Conservation (phyloP, 164 flowering plant genomes). For the Chloranthus sessilifolius region DNA sequence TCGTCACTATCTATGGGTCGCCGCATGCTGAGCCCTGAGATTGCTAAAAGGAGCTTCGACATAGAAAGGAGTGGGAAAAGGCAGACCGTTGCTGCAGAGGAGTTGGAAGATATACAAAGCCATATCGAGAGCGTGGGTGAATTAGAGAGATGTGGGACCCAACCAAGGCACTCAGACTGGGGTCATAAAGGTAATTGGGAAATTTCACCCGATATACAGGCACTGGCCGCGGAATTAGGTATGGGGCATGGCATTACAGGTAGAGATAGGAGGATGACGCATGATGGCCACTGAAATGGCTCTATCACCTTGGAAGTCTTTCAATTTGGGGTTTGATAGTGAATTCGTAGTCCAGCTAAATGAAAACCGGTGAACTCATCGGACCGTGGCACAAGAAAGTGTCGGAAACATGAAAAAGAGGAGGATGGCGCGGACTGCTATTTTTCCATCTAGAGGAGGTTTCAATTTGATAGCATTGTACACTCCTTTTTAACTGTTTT, state of each 20-base stretch:
- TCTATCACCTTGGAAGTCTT: background rate
- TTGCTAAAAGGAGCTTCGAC: constrained; percentile 44
- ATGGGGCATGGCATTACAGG: constrained; percentile 15
- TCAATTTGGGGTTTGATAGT: background rate
- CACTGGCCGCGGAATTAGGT: constrained; percentile 27
- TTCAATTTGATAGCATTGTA: too few relatives aligned
- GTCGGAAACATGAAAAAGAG: background rate
- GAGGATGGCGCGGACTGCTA: background rate
- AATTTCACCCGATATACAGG: constrained; percentile 36
- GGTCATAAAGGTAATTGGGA: constrained; percentile 43
- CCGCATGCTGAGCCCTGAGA: constrained; percentile 36
- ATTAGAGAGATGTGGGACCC: constrained; percentile 36
- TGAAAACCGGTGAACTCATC: background rate
- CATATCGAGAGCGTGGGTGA: constrained; percentile 37
- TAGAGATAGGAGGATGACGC: constrained; percentile 24
- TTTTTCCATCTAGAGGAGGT: too few relatives aligned
- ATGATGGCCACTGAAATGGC: constrained; percentile 18
- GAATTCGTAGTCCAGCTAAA: background rate
- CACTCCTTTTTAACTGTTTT: too few relatives aligned
- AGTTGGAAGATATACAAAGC: constrained; percentile 52
- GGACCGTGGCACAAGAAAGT: background rate
- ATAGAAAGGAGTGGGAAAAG: constrained; percentile 49
- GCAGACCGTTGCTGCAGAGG: constrained; percentile 49
- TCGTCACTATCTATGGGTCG: constrained; percentile 15
- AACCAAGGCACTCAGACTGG: constrained; percentile 29